Base-by-base conservation (phyloP, 2,329 filamentous ascomycete genomes). In the Scedosporium dehoogii region DNA sequence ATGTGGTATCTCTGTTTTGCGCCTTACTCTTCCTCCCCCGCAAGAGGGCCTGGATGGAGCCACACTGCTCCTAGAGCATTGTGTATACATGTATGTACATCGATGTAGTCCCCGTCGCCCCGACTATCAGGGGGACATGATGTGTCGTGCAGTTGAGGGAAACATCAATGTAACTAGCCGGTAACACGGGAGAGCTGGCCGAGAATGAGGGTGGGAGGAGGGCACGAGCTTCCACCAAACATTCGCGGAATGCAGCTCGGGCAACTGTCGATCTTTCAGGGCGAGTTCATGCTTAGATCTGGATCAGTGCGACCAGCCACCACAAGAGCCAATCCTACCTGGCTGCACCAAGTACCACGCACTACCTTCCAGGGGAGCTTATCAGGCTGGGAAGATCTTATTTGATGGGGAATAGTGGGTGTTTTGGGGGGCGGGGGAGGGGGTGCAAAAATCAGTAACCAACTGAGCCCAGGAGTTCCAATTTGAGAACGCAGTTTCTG, bases 101-200 rank as follows among this genome's bases (percentile, higher is more conserved):
- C 3, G 44, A 48, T 48, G 44, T n/a, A 48, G 14, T 14, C 21
- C n/a, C 1, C 44, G 6, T 18, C 21, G 4, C 10, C 12, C 6
- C 6, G 44, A n/a, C 6, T 33, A 10, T 33, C 29, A 33, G 7
- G 29, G 29, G 29, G 29, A 33, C 29, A 6, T 16, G 14, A 46
- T 46, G 58, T 59, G 33, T 38, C 27, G 29, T 44, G 38, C 51
- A 63, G 25, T 46, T 44, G 56, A 53, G 58, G 42, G 27, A 59
- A 33, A 60, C 51, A n/a, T 60, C 62, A 51, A 61, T 53, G 62
- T 53, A 55, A 46, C 23, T 27, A 51, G 6, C 29, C 29, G 29
- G 48, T 23, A 59, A 61, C 55, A 58, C 44, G 58, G 58, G 44
- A 60, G 4, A 53, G 9, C 42, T 48, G 42, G 42, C 58, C 58